These are phyloP conservation scores for Colletotrichum gigasporum DNA, from an alignment of 2,329 filamentous ascomycete species.

Conservation along the genomic window DNA sequence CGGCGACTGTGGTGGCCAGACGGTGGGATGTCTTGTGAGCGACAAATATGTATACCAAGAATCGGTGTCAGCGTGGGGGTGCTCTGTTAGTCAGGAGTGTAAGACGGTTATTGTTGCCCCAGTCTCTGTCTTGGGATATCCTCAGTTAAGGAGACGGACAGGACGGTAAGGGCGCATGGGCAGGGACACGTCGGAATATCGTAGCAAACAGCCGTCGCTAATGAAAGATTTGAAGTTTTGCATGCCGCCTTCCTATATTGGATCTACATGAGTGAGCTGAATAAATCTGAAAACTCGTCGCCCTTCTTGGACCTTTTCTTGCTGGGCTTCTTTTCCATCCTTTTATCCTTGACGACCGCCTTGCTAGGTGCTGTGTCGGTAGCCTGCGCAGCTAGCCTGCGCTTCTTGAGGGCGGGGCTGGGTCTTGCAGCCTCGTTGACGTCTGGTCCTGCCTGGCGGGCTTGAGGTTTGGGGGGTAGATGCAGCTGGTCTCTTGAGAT, in stretches of 20 bases:
- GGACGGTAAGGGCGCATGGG: constrained; percentile 30
- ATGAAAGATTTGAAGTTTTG: constrained; percentile 29
- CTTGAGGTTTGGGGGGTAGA: background rate
- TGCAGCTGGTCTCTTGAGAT: constrained; percentile 39
- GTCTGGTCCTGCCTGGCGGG: background rate
- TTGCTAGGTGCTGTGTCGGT: background rate
- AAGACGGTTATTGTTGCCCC: constrained; percentile 6
- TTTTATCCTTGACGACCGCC: constrained; percentile 36
- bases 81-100: constrained; percentile 3
- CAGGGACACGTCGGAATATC: constrained; percentile 24
- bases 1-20: background rate
- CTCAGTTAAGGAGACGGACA: constrained; percentile 17
- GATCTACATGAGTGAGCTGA: constrained; percentile 64
- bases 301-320: constrained; percentile 58
- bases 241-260: background rate
- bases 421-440: background rate
- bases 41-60: constrained; percentile 22
- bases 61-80: background rate
- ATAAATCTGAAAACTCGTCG: constrained; percentile 79
- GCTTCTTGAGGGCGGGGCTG: constrained; percentile 7
- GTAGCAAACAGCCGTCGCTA: constrained; percentile 30
- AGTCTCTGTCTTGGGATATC: constrained; percentile 15
- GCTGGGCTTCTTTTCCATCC: constrained; percentile 44
- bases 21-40: background rate
- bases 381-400: background rate